phyloP scores from a whole-genome alignment of 2,329 filamentous ascomycete genomes.

The Macrophomina phaseolina region DNA sequence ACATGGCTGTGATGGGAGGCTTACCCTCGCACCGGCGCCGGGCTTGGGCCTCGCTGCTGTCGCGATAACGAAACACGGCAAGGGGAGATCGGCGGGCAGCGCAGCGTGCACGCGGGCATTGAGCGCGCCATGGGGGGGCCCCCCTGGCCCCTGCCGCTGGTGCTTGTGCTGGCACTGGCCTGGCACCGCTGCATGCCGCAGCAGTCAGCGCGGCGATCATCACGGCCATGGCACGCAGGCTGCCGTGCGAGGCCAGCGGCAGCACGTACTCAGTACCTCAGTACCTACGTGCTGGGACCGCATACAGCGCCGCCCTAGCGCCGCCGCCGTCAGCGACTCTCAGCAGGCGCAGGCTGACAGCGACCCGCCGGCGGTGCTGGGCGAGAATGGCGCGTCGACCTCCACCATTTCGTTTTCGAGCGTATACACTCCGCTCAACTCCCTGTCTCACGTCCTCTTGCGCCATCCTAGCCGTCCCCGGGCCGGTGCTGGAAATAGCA shows the following conservation, averaged over 20 bases:
- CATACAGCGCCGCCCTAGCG: conserved; percentile 1
- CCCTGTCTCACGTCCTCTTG: conserved; percentile 20
- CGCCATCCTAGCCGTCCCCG: conserved; percentile 4
- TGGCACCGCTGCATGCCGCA: background rate
- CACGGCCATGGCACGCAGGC: background rate
- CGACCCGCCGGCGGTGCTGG: conserved; percentile 16
- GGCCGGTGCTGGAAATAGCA: conserved; percentile 5
- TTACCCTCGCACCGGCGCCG: conserved; percentile 27
- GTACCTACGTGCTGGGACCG: background rate
- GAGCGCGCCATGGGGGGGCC: background rate
- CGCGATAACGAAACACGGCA: conserved; percentile 27
- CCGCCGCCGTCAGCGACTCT: conserved; percentile 24
- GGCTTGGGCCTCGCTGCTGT: conserved; percentile 26
- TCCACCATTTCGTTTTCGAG: too few species aligned
- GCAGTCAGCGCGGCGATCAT: conserved; percentile 19
- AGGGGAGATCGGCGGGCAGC: conserved; percentile 25
- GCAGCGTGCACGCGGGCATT: background rate
- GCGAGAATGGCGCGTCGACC: conserved; percentile 10
- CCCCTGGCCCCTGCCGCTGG: background rate
- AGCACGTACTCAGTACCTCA: conserved; percentile 3
- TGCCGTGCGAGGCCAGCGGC: background rate
- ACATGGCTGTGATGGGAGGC: conserved; percentile 28
- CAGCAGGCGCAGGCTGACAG: conserved; percentile 21
- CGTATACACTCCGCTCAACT: too few species aligned
- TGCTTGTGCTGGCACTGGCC: background rate